These are phyloP conservation scores for Tillandsia leiboldiana DNA, from an alignment of 176 grass and related monocot species.

Conservation along the genomic window DNA sequence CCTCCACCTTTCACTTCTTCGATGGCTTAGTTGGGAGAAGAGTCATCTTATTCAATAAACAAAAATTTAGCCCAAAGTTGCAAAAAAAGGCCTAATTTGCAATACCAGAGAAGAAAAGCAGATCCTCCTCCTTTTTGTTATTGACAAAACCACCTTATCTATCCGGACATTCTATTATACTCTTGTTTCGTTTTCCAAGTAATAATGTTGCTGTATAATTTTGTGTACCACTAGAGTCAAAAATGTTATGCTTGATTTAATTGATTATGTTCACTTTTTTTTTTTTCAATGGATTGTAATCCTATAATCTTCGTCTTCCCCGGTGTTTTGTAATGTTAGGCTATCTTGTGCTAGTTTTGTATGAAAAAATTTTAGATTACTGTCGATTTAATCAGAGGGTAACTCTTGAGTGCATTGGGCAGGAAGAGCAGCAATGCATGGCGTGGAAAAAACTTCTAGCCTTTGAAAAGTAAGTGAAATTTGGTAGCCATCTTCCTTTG, in stretches of 20 bases:
- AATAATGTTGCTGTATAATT: not conserved
- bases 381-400: not conserved
- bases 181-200: too few relatives aligned
- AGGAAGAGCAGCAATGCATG: conserved; percentile 92
- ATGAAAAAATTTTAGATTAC: not conserved
- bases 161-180: too few relatives aligned
- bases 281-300: not conserved
- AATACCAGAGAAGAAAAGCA: too few relatives aligned
- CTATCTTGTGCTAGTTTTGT: not conserved
- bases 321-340: not conserved
- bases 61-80: too few relatives aligned
- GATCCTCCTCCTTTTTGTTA: too few relatives aligned
- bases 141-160: too few relatives aligned
- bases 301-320: too few relatives aligned
- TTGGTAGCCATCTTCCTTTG: conserved; percentile 13
- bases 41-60: too few relatives aligned
- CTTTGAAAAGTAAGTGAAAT: conserved; percentile 76
- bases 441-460: conserved; percentile 82
- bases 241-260: not conserved
- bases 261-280: not conserved
- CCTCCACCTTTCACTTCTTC: not conserved
- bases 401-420: conserved; percentile 30
- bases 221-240: too few relatives aligned
- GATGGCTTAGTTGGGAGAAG: not conserved
- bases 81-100: too few relatives aligned